Percentiles rank a stretch among this genome's conserved stretches.
Conservation (phyloP, 2,329 filamentous ascomycete species). For the Colletotrichum incanum region DNA sequence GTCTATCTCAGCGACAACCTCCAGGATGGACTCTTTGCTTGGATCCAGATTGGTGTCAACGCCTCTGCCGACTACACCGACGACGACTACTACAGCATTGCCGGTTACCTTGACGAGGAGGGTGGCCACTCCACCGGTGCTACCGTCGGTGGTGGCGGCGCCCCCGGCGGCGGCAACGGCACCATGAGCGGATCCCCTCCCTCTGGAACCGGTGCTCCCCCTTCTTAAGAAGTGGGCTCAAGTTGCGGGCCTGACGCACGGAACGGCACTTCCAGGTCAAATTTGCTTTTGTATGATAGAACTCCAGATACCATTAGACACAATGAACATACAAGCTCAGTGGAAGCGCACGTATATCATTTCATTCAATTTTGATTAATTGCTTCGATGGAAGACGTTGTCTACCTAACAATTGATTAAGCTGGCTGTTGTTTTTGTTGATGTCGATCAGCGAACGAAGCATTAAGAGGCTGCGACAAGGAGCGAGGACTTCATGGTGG, state of each 20-base stretch:
- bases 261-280: neutral
- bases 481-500: neutral
- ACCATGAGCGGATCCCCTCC: constrained; percentile 28
- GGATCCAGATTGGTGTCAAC: constrained; percentile 69
- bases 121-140: constrained; percentile 29
- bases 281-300: constrained; percentile 20
- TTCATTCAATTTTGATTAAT: neutral
- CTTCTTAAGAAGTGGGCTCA: constrained; percentile 3
- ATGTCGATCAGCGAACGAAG: neutral
- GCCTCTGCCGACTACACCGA: constrained; percentile 44
- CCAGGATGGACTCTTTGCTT: constrained; percentile 67
- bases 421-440: neutral
- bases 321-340: constrained; percentile 19
- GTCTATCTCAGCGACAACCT: constrained; percentile 69
- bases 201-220: constrained; percentile 20
- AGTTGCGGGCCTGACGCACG: neutral
- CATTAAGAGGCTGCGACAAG: neutral
- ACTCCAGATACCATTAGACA: constrained; percentile 19
- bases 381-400: rapidly evolving
- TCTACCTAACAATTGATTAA: neutral
- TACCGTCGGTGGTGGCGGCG: constrained; percentile 3
- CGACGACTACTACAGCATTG: constrained; percentile 39
- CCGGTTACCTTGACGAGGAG: constrained; percentile 33
- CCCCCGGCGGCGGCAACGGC: constrained; percentile 24
- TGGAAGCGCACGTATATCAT: neutral